phyloP scores from a whole-genome alignment of 306 rosid species.

The Lablab purpureus region DNA sequence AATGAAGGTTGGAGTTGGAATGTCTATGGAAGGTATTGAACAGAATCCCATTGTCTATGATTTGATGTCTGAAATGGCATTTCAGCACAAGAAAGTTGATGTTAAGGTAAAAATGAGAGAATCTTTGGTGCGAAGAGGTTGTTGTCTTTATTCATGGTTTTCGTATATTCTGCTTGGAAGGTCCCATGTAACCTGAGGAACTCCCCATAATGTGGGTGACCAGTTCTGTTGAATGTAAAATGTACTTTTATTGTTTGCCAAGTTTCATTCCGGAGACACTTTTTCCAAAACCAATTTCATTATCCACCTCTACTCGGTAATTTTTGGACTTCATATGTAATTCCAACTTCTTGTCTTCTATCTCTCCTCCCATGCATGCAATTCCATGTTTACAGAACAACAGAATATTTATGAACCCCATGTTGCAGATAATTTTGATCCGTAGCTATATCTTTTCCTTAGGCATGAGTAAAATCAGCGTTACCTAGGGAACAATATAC shows the following conservation, averaged over 20 bases:
- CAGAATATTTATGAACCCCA: constrained; percentile 17
- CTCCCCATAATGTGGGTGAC: constrained; percentile 24
- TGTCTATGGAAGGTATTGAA: constrained; percentile 97
- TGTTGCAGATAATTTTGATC: constrained; percentile 18
- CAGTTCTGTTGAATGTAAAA: constrained; percentile 18
- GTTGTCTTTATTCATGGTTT: constrained; percentile 27
- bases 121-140: constrained; percentile 28
- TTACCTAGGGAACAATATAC: constrained; percentile 11
- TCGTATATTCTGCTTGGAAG: constrained; percentile 19
- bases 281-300: constrained; percentile 12
- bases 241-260: constrained; percentile 25
- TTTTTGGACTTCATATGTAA: constrained; percentile 10
- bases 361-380: constrained; percentile 8
- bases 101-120: constrained; percentile 64
- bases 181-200: constrained; percentile 27
- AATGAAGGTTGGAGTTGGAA: constrained; percentile 88
- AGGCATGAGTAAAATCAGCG: constrained; percentile 9
- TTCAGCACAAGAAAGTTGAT: constrained; percentile 69
- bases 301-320: constrained; percentile 31
- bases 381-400: constrained; percentile 20
- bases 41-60: constrained; percentile 91
- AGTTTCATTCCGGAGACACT: constrained; percentile 22
- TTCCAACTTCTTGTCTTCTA: neutral
- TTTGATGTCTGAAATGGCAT: constrained; percentile 95
- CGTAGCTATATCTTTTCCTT: constrained; percentile 1